Evolutionary conservation across 805 yeast species (phyloP), one percentile per base, ranked within the genome.

Genomic region (Wickerhamiella occidentalis): DNA sequence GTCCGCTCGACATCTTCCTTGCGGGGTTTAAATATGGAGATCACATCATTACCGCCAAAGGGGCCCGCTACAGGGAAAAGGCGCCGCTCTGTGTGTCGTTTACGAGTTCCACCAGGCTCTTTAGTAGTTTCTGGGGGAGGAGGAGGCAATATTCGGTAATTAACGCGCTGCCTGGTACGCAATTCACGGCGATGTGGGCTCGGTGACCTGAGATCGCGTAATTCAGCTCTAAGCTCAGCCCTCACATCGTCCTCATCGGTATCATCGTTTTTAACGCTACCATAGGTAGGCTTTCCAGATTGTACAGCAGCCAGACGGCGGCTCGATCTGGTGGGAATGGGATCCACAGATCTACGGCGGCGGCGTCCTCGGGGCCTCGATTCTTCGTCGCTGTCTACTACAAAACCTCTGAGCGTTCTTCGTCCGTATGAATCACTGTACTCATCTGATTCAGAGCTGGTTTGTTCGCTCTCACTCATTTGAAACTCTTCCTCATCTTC

Each of bases 61-160:
- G 98, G 98, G 0, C 98, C 98, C 13, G 87, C 86, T 0, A 96
- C 90, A 6, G 96, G 94, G 60, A 84, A 88, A 35, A 92, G 67
- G 37, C 95, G 74, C 59, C 87, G 74, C 25, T 29, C 48, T 23
- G 26, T 17, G 3, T 7, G 23, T 5, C 48, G 48, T 13, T 25
- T 26, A 13, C 18, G 25, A 7, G 21, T 22, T 12, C 44, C 44
- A 6, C 37, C 40, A 2, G 43, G 18, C 19, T 23, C 35, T 28
- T 40, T 41, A 13, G 54, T 56, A 21, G 54, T 58, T 40, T 56
- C 61, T 11, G 57, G 50, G 3, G 57, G 54, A 9, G 61, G 61
- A 6, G 61, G 59, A 3, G 61, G 59, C 11, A 54, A 56, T 40
- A 58, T 56, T n/a, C 51, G 50, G 36, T 58, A 58, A 48, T 58